Evolutionary conservation across 1,284 basidiomycete species (phyloP), one percentile per base, ranked within the genome.

Genomic region (Anthracocystis panici-leucophaei): DNA sequence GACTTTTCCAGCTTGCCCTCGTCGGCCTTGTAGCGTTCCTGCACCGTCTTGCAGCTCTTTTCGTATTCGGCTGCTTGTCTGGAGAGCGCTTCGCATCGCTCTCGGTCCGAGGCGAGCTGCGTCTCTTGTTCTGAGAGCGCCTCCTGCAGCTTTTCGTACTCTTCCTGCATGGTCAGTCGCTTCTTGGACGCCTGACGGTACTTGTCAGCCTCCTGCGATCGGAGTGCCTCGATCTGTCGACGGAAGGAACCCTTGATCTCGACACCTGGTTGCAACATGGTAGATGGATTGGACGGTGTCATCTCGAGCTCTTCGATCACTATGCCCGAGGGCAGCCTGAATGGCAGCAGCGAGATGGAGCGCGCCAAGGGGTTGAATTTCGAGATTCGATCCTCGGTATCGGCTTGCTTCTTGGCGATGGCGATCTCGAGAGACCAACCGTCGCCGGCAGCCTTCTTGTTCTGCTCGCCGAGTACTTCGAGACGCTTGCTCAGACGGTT

Each of bases 391-490:
- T 80, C 68, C 59, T 84, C 82, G 18, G 79, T 77, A 8, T 76
- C 80, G 33, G 70, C 67, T 58, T 84, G 80, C 60, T 70, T 75
- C 68, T 78, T 77, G 35, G 76, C 72, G 10, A 81, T 70, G n/a
- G 70, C 71, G 21, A 84, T 62, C 65, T 84, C 81, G 49, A 77
- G 62, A n/a, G 64, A 63, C 73, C 76, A 79, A 50, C 75, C 75
- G 50, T 71, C 71, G 56, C 77, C 74, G 8, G 75, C 67, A 4
- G 75, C 74, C 54, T 77, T 74, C 44, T 76, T 69, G 62, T 74
- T 76, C 56, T 77, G 71, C 50, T 74, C 58, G 27, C 65, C 68
- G 8, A 80, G 52, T 38, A 77, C 69, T 27, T 71, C 66, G 21
- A 79, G 64, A 45, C 82, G 77, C 54, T 77, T 78, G 53, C 62